Conservation (phyloP, 345 rosid genomes). For the Barbarea vulgaris region DNA sequence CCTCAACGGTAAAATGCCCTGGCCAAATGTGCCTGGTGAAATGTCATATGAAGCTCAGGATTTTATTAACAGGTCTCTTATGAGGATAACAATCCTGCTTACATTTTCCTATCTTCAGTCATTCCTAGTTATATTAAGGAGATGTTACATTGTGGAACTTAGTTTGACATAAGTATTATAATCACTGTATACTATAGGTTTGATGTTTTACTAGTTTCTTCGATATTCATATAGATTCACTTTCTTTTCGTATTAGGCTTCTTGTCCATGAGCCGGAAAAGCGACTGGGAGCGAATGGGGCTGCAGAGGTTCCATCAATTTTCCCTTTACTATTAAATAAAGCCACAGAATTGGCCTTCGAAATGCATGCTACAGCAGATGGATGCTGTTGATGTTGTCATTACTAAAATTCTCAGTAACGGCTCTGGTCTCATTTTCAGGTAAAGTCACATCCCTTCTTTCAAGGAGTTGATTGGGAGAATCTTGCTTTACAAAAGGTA, state of each 20-base stretch:
- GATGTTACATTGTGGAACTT: not conserved
- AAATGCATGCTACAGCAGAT: slow-evolving; percentile 16
- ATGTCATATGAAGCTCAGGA: slow-evolving; percentile 84
- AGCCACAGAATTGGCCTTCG: not conserved
- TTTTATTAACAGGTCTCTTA: slow-evolving; percentile 70
- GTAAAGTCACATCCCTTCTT: slow-evolving; percentile 73
- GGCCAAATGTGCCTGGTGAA: slow-evolving; percentile 69
- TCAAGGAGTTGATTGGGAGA: slow-evolving; percentile 74
- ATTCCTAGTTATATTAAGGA: not conserved
- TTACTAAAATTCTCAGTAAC: not conserved
- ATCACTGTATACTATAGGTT: not conserved
- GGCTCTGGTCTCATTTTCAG: slow-evolving; percentile 42
- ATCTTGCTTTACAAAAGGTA: slow-evolving; percentile 72
- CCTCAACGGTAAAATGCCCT: slow-evolving; percentile 73
- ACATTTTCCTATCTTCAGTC: not conserved
- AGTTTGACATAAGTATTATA: not conserved
- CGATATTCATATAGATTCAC: slow-evolving; percentile 3
- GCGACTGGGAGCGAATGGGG: slow-evolving; percentile 72
- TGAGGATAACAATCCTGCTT: not conserved
- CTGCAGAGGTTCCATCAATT: slow-evolving; percentile 57
- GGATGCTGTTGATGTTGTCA: slow-evolving; percentile 7
- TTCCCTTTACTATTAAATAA: slow-evolving; percentile 23
- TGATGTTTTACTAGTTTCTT: not conserved
- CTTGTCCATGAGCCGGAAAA: slow-evolving; percentile 67
- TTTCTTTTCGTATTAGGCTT: slow-evolving; percentile 49